Evolutionary conservation across 129 eudicot genomes (phyloP).

Genomic region (Tagetes erecta): DNA sequence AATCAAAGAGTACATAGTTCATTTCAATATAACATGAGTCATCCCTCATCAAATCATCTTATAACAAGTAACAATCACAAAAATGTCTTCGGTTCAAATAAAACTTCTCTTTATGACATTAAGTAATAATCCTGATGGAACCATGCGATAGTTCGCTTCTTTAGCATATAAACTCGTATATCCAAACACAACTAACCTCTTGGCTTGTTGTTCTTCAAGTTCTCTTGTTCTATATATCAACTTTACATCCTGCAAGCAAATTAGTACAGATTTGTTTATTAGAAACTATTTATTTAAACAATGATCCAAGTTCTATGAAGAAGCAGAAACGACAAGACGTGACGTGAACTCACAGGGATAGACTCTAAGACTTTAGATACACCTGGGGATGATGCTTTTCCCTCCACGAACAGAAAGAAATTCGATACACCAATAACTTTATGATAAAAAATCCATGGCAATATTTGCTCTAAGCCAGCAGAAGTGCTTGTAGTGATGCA

Average conservation of each 20-base stretch:
- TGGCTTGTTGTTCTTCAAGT: constrained; percentile 69
- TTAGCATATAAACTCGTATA: constrained; percentile 8
- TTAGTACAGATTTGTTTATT: background rate
- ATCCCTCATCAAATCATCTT: background rate
- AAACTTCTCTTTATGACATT: background rate
- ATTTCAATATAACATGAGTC: background rate
- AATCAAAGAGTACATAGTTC: background rate
- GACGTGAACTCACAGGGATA: constrained; percentile 53
- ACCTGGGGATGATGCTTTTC: constrained; percentile 61
- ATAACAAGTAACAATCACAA: background rate
- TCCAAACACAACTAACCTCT: constrained; percentile 45
- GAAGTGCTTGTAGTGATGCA: constrained; percentile 69
- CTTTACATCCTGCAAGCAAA: constrained; percentile 49
- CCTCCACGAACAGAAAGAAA: constrained; percentile 64
- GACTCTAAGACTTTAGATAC: constrained; percentile 58
- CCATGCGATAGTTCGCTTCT: background rate
- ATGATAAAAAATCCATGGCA: constrained; percentile 76
- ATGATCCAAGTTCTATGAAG: constrained; percentile 5
- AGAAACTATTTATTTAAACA: background rate
- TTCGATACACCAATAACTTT: constrained; percentile 60
- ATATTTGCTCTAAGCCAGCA: constrained; percentile 70
- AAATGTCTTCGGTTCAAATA: background rate
- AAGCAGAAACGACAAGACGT: background rate
- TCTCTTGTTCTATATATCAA: constrained; percentile 61
- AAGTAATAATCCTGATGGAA: constrained; percentile 3